These are phyloP conservation scores for Penicillium macrosclerotiorum DNA, from an alignment of 495 filamentous ascomycete genomes.

Conservation along the genomic window DNA sequence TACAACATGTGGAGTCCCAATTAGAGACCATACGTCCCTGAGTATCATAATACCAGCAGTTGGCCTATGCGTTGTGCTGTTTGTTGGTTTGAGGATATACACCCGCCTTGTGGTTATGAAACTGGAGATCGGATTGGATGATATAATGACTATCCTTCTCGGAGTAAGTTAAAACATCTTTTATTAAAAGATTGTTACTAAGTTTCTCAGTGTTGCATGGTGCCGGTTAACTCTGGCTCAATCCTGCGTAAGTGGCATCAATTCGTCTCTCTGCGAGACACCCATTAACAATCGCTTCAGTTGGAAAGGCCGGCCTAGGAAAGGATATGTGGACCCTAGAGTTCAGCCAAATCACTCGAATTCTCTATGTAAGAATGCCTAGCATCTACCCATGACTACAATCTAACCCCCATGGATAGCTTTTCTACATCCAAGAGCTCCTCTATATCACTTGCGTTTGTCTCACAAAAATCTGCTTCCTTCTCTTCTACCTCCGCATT, in stretches of 20 bases:
- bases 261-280: background rate
- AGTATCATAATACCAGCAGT: slow-evolving; percentile 2
- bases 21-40: slow-evolving; percentile 2
- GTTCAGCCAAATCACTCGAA: slow-evolving; percentile 10
- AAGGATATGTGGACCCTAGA: slow-evolving; percentile 20
- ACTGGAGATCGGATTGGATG: slow-evolving; percentile 10
- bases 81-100: slow-evolving; percentile 3
- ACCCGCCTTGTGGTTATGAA: slow-evolving; percentile 1
- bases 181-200: background rate
- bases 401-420: background rate
- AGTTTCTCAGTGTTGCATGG: background rate
- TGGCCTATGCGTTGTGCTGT: background rate
- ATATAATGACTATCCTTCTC: slow-evolving; percentile 3
- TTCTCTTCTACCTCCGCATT: slow-evolving; percentile 34
- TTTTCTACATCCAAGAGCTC: slow-evolving; percentile 19
- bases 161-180: background rate
- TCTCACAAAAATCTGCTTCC: slow-evolving; percentile 17
- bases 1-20: background rate
- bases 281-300: slow-evolving; percentile 1
- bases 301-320: slow-evolving; percentile 15
- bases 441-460: slow-evolving; percentile 15
- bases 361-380: slow-evolving; percentile 11
- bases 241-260: background rate
- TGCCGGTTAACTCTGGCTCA: slow-evolving; percentile 1
- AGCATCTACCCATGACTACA: background rate